Evolutionary conservation across 2,329 filamentous ascomycete species (phyloP), one percentile per base, ranked within the genome.

Genomic region (Penicillium carneum): DNA sequence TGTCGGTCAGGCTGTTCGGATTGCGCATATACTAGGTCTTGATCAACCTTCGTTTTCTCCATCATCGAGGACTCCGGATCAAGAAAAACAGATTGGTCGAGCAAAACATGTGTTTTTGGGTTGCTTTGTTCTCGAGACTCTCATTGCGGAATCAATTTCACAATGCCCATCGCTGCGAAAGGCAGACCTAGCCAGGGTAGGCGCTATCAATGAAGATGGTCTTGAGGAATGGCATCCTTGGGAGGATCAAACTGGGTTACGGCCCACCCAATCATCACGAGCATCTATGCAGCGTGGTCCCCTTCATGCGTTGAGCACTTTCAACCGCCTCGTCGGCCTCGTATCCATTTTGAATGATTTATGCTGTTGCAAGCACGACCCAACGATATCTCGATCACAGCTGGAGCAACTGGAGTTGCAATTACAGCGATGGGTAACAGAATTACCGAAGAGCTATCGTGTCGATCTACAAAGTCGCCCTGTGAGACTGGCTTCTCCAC

Each of bases 161-260:
- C 76, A 79, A 34, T 72, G 74, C 11, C 79, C 82, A 4, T 82
- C 83, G 55, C 72, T 86, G 41, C 76, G 76, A 34, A 79, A 88
- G 10, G 78, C 80, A 14, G 83, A 86, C 53, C 72, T 86, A 29
- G 74, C 79, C n/a, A 73, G 76, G 39, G 71, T 82, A 33, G 82
- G 83, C 10, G 74, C 77, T 2, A 77, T 90, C 2, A 81, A 86
- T 29, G 88, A 90, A 72, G 87, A 90, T 67, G 88, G 88, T 1
- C 77, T 89, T 20, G 90, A 92, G 69, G 89, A 92, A 76, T 92
- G 89, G 89, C 87, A 90, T 65, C 86, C 88, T 1, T 92, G 90
- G 90, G 81, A 82, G 18, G 84, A 87, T 29, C 74, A 77, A 64
- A 76, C 78, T 42, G 71, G 74, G 23, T 63, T 78, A 63, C 63